Base-by-base conservation (phyloP, 305 asterid species). In the Salvia sclarea region DNA sequence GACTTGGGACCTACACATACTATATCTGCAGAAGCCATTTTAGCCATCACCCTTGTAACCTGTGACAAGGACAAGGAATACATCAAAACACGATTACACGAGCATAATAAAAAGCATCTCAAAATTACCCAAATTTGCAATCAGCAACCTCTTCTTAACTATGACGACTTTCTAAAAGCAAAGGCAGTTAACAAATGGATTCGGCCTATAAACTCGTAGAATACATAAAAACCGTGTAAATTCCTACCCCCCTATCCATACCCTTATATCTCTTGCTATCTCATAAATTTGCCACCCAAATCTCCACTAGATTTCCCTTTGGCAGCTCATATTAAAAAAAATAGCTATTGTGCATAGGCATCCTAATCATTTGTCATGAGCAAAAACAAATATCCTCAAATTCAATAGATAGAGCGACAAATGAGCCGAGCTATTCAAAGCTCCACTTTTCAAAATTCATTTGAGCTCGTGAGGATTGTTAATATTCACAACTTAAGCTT, bases 41-140 rank as follows among this genome's bases (percentile, higher is more conserved):
- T 88, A 38, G 97, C 83, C 98, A 90, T 93, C 79, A 93, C 98
- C 69, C 85, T 93, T 11, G 96, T 93, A 53, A 93, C 85, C 98
- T 93, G 82, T 41, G 78, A 75, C 24, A 69, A 37, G 4, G 49
- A 69, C 25, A 16, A 38, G 12, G 13, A 69, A 62, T 49, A 38
- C 28, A 21, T 38, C 53, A 28, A 66, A 41, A 54, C 44, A 60
- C n/a, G n/a, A n/a, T n/a, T 1, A 28, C 33, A 28, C 1, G 16
- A 37, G 2, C 14, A 43, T 11, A 41, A 40, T 30, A 0, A 5
- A 14, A 52, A 30, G 33, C 1, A 8, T 66, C 25, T 54, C 47
- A 71, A 59, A 28, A 30, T 57, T 25, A 38, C 56, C n/a, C 58
- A 62, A 55, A 53, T 5, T 28, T 16, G 47, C 41, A 20, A 48